A percentile compares a stretch with the other conserved stretches of the same genome.
phyloP scores from a whole-genome alignment of 129 eudicot species.

The Arctium minus region DNA sequence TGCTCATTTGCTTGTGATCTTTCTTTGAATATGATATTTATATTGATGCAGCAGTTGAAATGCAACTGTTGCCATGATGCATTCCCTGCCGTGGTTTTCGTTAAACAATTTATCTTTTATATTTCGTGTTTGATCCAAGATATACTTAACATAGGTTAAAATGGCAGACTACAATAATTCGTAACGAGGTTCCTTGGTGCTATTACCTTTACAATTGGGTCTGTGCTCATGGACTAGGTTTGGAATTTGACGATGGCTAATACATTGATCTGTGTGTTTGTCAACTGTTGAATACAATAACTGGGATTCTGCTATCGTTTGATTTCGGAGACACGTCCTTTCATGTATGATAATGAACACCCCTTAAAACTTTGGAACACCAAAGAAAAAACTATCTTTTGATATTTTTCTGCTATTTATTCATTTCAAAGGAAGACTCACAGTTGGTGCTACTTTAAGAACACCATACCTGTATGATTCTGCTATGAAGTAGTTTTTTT shows the following conservation, averaged over 20 bases:
- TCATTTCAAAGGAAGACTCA: neutral
- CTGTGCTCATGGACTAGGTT: neutral
- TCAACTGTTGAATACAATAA: neutral
- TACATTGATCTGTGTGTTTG: neutral
- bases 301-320: neutral
- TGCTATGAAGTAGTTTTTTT: neutral
- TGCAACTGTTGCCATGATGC: neutral
- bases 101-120: neutral
- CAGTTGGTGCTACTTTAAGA: neutral
- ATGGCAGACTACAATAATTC: neutral
- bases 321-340: neutral
- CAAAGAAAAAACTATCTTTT: neutral
- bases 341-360: neutral
- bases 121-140: neutral
- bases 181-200: neutral
- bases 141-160: neutral
- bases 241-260: neutral
- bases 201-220: neutral
- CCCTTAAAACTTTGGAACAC: neutral
- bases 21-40: too few species aligned
- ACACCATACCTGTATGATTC: neutral
- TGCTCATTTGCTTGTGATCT: too few species aligned
- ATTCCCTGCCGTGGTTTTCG: neutral
- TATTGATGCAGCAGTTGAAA: neutral
- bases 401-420: neutral